These are phyloP conservation scores for Prunus mira DNA, from an alignment of 306 rosid genomes.

Conservation along the genomic window DNA sequence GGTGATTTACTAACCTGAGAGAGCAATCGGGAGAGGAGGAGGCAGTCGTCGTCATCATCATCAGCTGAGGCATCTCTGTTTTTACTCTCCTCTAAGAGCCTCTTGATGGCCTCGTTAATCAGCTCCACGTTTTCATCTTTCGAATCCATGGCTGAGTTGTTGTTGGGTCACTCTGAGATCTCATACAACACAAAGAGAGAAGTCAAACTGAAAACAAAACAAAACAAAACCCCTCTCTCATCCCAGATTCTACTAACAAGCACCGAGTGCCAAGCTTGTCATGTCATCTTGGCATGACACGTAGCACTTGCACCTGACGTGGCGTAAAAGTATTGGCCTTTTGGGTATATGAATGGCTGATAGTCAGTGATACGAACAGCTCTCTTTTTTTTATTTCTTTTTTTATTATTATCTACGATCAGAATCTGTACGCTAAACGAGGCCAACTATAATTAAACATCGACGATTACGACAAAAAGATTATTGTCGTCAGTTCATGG, in stretches of 20 bases:
- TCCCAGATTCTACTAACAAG: not conserved
- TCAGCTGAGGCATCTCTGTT: constrained; percentile 17
- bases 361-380: not conserved
- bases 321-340: not conserved
- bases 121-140: constrained; percentile 49
- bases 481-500: no score
- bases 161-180: not conserved
- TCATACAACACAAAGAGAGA: not conserved
- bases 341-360: not conserved
- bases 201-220: not conserved
- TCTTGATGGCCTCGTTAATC: constrained; percentile 54
- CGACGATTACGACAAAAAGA: no score
- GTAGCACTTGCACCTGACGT: not conserved
- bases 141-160: constrained; percentile 40
- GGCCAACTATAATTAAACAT: not conserved
- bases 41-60: constrained; percentile 34
- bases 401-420: no score
- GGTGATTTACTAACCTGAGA: constrained; percentile 50
- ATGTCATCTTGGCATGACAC: not conserved
- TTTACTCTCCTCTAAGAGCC: constrained; percentile 41
- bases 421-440: not conserved
- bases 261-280: not conserved
- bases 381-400: not conserved
- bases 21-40: constrained; percentile 56
- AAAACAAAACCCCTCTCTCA: no score